Evolutionary conservation across 805 yeast genomes (phyloP), one percentile per base, ranked within the genome.

Genomic region (Ogataea nitratoaversa): DNA sequence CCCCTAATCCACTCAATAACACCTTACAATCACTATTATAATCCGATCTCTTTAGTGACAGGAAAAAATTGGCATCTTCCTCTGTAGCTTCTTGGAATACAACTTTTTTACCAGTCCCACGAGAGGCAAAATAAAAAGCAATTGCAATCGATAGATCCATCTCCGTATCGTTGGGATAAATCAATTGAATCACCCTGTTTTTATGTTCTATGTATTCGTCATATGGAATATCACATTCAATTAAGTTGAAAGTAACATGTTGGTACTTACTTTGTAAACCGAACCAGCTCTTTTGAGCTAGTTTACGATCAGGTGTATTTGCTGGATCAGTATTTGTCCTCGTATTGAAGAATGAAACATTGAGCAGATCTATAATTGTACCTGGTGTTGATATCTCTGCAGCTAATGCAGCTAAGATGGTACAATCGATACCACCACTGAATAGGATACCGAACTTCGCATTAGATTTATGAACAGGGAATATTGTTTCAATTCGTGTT

Each of bases 91-190:
- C 25, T 11, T 37, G 14, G 53, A 43, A 1, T n/a, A 37, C 23
- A 2, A 53, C 58, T 14, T 47, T 40, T 12, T 41, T 50, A 0
- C 83, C 79, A 8, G 46, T 36, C 8, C 84, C 85, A 44, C 76
- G 68, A 2, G 95, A 74, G 0, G 98, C 97, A 65, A 89, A 93
- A 57, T 82, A 89, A 55, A 93, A 93, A 0, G 99, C 99, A 45
- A 91, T 78, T 1, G 97, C 97, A 37, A 93, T 93, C 1, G 96
- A 85, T 18, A 89, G 63, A 60, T 93, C 99, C 98, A 93, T 93
- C 48, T 89, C 98, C 0, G 96, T 89, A 32, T 76, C 71, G 43
- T 80, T 78, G 0, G 99, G 99, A 53, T 71, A 80, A 73, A 93
- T 93, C 32, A 91, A 65, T 19, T 72, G 65, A 32, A 69, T 61